A percentile compares a stretch with the other conserved stretches of the same genome.
Evolutionary conservation across 108 stramenopile species (phyloP).

Genomic region (Nitzschia palea): DNA sequence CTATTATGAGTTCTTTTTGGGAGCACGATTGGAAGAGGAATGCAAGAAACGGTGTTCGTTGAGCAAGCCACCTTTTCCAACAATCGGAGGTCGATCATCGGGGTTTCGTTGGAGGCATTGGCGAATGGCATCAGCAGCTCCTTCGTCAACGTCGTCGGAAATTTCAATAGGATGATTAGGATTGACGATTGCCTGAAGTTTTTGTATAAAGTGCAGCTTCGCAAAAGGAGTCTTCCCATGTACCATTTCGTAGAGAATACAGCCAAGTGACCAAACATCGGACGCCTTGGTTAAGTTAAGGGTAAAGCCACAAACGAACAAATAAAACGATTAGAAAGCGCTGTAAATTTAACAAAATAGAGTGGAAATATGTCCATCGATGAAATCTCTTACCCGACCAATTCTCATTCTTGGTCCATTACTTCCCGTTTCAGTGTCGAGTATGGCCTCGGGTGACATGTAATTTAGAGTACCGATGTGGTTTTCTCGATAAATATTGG

Average conservation of each 20-base stretch:
- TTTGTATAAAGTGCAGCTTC: slow-evolving; percentile 90
- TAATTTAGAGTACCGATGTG: slow-evolving; percentile 99
- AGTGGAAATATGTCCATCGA: background rate
- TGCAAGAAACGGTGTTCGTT: slow-evolving; percentile 77
- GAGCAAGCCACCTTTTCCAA: slow-evolving; percentile 79
- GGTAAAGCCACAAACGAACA: background rate
- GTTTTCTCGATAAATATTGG: slow-evolving; percentile 96
- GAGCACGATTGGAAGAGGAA: background rate
- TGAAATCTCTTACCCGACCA: slow-evolving; percentile 51
- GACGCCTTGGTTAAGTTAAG: slow-evolving; percentile 50
- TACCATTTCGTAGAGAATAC: slow-evolving; percentile 98
- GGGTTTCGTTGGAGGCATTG: slow-evolving; percentile 74
- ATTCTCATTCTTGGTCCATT: slow-evolving; percentile 63
- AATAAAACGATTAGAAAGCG: background rate
- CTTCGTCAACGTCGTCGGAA: slow-evolving; percentile 56
- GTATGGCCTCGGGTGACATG: slow-evolving; percentile 97
- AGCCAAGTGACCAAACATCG: slow-evolving; percentile 95
- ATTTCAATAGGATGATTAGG: slow-evolving; percentile 75
- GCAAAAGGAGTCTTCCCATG: slow-evolving; percentile 94
- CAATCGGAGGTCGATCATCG: slow-evolving; percentile 74
- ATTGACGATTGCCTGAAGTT: slow-evolving; percentile 94
- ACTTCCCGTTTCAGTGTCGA: slow-evolving; percentile 74
- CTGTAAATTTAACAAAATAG: background rate
- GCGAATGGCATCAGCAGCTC: slow-evolving; percentile 83
- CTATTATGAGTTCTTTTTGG: background rate